Base-by-base conservation (phyloP, 1,139 yeast species). In the Lodderomyces parapsilosis region DNA sequence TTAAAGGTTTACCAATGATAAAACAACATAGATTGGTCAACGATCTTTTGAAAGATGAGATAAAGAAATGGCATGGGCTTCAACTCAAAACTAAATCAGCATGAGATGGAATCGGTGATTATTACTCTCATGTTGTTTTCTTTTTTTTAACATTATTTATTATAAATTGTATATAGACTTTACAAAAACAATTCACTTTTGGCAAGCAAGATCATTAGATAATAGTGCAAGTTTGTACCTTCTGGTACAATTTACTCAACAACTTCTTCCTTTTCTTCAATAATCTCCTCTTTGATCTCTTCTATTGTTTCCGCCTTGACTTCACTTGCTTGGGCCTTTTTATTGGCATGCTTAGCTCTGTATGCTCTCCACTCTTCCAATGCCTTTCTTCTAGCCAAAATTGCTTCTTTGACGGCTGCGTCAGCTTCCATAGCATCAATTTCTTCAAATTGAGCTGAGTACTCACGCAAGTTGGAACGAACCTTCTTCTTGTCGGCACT, bases 341-440 rank as follows among this genome's bases (percentile, higher is more conserved):
- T 69, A 44, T 66, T 63, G 43, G 74, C 78, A 56, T 80, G 76
- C 41, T 70, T 59, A 40, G 77, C 64, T 75, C 97, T 83, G 82
- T 90, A 94, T 40, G 76, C 66, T 58, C 69, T 77, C 99, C 99
- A 94, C 65, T 88, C 91, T 60, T 85, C 85, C 61, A 91, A 77
- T 57, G 86, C 75, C 59, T 77, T 76, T 71, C 94, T 87, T 68
- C 97, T 89, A 60, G 74, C 81, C 72, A 89, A 78, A 64, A 91
- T 90, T 53, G 89, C 78, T 62, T 90, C 97, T 71, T 94, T 84
- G 55, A 88, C 80, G 54, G 96, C 96, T 58, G 91, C 87, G 62
- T 87, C 88, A 45, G 95, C 96, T 69, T 91, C 98, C 94, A 90
- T 91, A 42, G 95, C 95, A 71, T 94, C 99, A 52, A 80, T 76